Evolutionary conservation across 139 green algal genomes (phyloP), one percentile per base, ranked within the genome.

Genomic region (Chlamydomonas sphaeroides): DNA sequence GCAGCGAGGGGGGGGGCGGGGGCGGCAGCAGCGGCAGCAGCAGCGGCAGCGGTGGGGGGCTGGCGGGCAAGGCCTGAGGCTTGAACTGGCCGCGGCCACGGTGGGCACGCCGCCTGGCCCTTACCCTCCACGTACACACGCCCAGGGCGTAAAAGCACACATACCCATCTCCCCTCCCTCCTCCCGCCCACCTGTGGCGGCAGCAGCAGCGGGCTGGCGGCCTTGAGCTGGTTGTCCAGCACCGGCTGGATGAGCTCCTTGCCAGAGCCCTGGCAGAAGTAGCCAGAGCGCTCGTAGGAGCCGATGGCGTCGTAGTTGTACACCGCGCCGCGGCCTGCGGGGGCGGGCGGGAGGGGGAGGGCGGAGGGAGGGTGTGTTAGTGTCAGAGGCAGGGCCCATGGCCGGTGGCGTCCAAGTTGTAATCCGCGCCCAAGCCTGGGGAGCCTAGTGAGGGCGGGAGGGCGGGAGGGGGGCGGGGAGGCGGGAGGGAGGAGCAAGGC

Each of bases 231-330:
- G 87, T 98, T 98, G 91, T 99, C 97, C 70, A 99, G 89, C 72
- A 99, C 96, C 32, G 97, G 97, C 95, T 99, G 96, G 21, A 99
- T 96, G 28, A 99, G 88, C 78, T 95, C 92, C 90, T 98, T 98
- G 78, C 97, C 97, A 14, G 88, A 94, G 51, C 97, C 97, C 90
- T 97, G 93, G 89, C 93, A 96, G 56, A 89, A 90, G 88, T 95
- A 98, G 28, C 93, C 94, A 1, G 91, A 91, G 26, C 94, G 89
- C 92, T 99, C 96, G 85, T 97, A 97, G 0, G 92, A 97, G 57
- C 97, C 97, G 56, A 99, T 94, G 23, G 96, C 96, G 83, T 99
- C 97, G 76, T 99, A 99, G 45, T 93, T 98, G 92, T 98, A 99
- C 80, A 99, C 96, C 33, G 95, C 94, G 26, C 97, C 97, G 42